Conservation (phyloP, 2,329 filamentous ascomycete genomes). For the Xylaria sp. region DNA sequence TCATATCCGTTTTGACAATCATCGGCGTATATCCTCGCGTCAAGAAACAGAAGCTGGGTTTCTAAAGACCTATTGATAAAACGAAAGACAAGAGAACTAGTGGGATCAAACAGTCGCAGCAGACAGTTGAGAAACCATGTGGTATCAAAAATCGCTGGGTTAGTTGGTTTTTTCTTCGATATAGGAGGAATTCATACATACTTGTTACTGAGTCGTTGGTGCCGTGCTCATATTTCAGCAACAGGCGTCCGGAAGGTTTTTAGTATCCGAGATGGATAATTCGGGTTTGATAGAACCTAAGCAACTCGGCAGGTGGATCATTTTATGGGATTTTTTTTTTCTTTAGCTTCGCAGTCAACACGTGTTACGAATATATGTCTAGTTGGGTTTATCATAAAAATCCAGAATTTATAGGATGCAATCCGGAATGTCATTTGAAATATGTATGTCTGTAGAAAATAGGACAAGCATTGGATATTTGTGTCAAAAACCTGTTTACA, state of each 20-base stretch:
- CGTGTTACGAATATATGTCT: neutral
- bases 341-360: neutral
- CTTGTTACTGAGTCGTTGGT: constrained; percentile 3
- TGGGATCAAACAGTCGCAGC: neutral
- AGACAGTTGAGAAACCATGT: constrained; percentile 1
- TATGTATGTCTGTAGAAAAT: no score
- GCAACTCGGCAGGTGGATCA: neutral
- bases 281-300: neutral
- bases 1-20: constrained; percentile 73
- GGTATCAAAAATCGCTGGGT: neutral
- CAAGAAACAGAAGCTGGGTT: constrained; percentile 82
- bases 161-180: constrained; percentile 12
- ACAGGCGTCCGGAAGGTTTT: constrained; percentile 25
- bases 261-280: neutral
- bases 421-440: neutral
- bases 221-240: neutral
- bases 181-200: neutral
- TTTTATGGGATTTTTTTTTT: neutral
- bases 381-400: neutral
- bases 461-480: neutral
- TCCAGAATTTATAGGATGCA: neutral
- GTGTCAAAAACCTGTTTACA: neutral
- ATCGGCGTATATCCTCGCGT: constrained; percentile 80
- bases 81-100: neutral
- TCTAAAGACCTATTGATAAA: constrained; percentile 43